A percentile compares a stretch with the other conserved stretches of the same genome.
Conservation (phyloP, 192 early-diverging fungal species). For the Backusella morwellensis region DNA sequence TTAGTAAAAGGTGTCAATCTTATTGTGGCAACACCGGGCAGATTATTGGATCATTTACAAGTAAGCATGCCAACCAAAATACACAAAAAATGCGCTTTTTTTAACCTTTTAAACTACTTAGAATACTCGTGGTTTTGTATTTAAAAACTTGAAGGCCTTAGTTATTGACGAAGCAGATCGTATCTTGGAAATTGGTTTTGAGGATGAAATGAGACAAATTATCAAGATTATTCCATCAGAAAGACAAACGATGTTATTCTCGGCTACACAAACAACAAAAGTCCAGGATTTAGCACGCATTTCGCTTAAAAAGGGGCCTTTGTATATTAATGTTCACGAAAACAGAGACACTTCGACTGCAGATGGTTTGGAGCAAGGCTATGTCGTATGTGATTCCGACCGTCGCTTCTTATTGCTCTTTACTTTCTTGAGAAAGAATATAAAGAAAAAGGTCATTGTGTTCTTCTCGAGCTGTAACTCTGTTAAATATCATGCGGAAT, state of each 20-base stretch:
- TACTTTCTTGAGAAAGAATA: constrained; percentile 95
- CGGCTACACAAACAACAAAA: constrained; percentile 98
- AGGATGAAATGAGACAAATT: constrained; percentile 98
- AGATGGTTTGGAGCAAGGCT: constrained; percentile 96
- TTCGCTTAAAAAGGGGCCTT: constrained; percentile 90
- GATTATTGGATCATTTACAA: constrained; percentile 97
- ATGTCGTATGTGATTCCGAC: constrained; percentile 92
- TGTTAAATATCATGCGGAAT: constrained; percentile 96
- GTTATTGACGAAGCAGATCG: constrained; percentile 98
- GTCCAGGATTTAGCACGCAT: constrained; percentile 97
- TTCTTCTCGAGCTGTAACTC: constrained; percentile 98
- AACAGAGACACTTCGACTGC: constrained; percentile 94
- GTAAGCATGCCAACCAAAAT: constrained; percentile 19
- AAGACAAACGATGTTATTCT: constrained; percentile 98
- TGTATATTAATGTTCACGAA: constrained; percentile 99
- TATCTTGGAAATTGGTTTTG: constrained; percentile 97
- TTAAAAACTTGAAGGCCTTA: constrained; percentile 91
- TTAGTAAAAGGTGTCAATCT: constrained; percentile 96
- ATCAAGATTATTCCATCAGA: constrained; percentile 90
- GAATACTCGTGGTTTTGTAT: constrained; percentile 97
- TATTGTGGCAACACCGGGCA: constrained; percentile 93
- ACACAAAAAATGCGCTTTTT: background rate
- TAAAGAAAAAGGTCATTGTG: constrained; percentile 97
- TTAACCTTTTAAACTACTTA: constrained; percentile 11
- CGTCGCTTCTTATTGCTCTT: constrained; percentile 95